These are phyloP conservation scores for Ogataea paraovalis DNA, from an alignment of 805 yeast genomes.

Conservation along the genomic window DNA sequence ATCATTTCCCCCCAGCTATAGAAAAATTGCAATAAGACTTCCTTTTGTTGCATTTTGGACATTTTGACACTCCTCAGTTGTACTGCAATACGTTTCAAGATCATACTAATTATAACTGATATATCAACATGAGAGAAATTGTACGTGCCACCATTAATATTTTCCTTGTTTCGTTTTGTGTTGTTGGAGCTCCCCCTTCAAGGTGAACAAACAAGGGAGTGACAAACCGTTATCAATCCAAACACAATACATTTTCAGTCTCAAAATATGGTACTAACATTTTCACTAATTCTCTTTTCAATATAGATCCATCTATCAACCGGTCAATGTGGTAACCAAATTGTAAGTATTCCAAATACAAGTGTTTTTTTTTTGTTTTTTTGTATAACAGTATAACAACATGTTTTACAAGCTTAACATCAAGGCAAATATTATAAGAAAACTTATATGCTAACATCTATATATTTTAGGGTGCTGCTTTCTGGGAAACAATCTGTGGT, in stretches of 20 bases:
- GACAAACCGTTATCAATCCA: too few relatives aligned
- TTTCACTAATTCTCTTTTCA: not conserved
- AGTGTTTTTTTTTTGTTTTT: too few relatives aligned
- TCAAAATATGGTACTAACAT: not conserved
- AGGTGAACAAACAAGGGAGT: too few relatives aligned
- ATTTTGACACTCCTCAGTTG: not conserved
- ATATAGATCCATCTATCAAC: constrained; percentile 88
- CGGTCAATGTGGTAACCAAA: constrained; percentile 99
- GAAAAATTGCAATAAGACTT: too few relatives aligned
- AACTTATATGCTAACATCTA: too few relatives aligned
- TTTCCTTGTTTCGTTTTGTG: too few relatives aligned
- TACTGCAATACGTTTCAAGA: not conserved
- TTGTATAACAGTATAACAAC: too few relatives aligned
- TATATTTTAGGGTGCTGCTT: constrained; percentile 69
- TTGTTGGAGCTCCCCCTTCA: too few relatives aligned
- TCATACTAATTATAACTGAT: not conserved
- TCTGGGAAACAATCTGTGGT: constrained; percentile 89
- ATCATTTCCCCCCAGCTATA: too few relatives aligned
- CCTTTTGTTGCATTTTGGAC: not conserved
- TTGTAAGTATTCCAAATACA: constrained; percentile 44
- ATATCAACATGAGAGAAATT: constrained; percentile 29
- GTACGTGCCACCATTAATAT: constrained; percentile 17
- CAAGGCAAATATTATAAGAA: too few relatives aligned
- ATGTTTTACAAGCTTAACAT: too few relatives aligned
- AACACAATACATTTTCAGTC: too few relatives aligned